These are phyloP conservation scores for Arachis hypogaea DNA, from an alignment of 306 rosid species.

Conservation along the genomic window DNA sequence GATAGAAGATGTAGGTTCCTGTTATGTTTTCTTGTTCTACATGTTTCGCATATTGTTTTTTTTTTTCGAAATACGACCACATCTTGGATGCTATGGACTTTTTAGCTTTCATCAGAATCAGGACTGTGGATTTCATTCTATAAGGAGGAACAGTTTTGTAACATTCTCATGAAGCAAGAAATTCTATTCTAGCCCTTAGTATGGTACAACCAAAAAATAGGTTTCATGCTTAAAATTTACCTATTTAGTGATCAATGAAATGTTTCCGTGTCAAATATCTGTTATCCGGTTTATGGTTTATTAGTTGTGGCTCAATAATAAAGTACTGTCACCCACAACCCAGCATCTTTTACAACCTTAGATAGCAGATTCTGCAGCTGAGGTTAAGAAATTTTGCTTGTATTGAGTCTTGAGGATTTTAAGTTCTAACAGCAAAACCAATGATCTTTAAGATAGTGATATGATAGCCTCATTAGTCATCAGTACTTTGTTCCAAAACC, in stretches of 20 bases:
- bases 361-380: conserved; percentile 16
- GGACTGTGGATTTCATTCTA: background rate
- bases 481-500: conserved; percentile 10
- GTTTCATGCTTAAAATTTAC: conserved; percentile 1
- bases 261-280: background rate
- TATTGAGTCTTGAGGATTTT: background rate
- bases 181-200: background rate
- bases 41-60: background rate
- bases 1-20: conserved; percentile 5
- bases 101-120: background rate
- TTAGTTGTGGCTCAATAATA: background rate
- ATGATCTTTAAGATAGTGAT: conserved; percentile 1
- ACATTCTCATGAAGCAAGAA: background rate
- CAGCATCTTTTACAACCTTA: background rate
- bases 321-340: conserved; percentile 10
- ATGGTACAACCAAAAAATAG: conserved; percentile 2
- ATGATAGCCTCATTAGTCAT: conserved; percentile 1
- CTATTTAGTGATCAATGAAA: background rate
- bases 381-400: background rate
- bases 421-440: conserved; percentile 16
- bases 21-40: background rate
- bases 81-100: background rate
- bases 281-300: conserved; percentile 1
- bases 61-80: background rate
- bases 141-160: background rate